Percentiles rank a stretch among this genome's conserved stretches.
These are phyloP conservation scores for Fusarium avenaceum DNA, from an alignment of 2,329 filamentous ascomycete genomes.

Conservation along the genomic window DNA sequence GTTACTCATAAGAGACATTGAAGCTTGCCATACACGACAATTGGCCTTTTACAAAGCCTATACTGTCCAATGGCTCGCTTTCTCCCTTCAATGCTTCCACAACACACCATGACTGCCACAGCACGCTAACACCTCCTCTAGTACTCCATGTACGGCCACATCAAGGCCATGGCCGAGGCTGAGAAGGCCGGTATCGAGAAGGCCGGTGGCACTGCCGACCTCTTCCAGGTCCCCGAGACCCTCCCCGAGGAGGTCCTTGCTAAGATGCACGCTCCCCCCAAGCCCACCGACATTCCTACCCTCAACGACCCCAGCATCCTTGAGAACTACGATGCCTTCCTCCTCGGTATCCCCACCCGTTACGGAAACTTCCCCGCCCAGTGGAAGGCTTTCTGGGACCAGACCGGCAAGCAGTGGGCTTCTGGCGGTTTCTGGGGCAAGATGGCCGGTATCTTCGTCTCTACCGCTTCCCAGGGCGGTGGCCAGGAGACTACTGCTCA, in stretches of 20 bases:
- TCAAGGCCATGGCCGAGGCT: slow-evolving; percentile 84
- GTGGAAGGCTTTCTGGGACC: slow-evolving; percentile 95
- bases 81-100: slow-evolving; percentile 6
- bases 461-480: slow-evolving; percentile 85
- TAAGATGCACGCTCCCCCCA: slow-evolving; percentile 92
- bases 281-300: slow-evolving; percentile 75
- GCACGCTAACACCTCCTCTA: slow-evolving; percentile 54
- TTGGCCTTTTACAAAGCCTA: background rate
- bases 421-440: slow-evolving; percentile 85
- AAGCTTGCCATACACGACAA: background rate
- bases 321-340: slow-evolving; percentile 85
- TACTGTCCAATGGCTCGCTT: slow-evolving; percentile 2
- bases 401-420: slow-evolving; percentile 87
- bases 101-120: background rate
- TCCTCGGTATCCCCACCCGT: slow-evolving; percentile 94
- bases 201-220: slow-evolving; percentile 83
- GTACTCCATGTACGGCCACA: slow-evolving; percentile 97
- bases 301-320: slow-evolving; percentile 71
- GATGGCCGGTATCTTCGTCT: slow-evolving; percentile 91
- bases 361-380: slow-evolving; percentile 98
- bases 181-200: slow-evolving; percentile 92
- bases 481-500: slow-evolving; percentile 93
- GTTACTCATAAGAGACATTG: slow-evolving; percentile 6
- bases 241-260: slow-evolving; percentile 83
- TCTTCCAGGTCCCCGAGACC: slow-evolving; percentile 93